Percentiles rank a stretch among this genome's conserved stretches.
Evolutionary conservation across 768 basidiomycete genomes (phyloP).

Genomic region (Coprinopsis sp.): DNA sequence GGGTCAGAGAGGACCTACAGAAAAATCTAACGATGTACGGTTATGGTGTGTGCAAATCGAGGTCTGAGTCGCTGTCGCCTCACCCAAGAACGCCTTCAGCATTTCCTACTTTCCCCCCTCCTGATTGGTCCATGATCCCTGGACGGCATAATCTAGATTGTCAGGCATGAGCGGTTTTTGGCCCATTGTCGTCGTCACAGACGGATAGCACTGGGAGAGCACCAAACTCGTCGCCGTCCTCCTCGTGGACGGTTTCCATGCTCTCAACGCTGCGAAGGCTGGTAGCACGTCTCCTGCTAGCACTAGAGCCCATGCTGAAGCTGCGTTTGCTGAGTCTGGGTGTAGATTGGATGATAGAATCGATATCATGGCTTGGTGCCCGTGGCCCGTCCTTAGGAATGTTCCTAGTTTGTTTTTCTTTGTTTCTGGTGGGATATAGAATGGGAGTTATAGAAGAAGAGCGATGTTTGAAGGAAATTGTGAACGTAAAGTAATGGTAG

Average conservation of each 20-base stretch:
- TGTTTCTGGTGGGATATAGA: neutral
- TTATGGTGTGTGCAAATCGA: slow-evolving; percentile 65
- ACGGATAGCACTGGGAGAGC: neutral
- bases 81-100: slow-evolving; percentile 13
- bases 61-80: slow-evolving; percentile 44
- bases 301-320: slow-evolving; percentile 1
- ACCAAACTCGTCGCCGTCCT: slow-evolving; percentile 3
- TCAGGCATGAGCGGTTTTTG: slow-evolving; percentile 1
- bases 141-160: slow-evolving; percentile 14
- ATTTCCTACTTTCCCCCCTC: slow-evolving; percentile 12
- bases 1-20: slow-evolving; percentile 9
- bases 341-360: slow-evolving; percentile 20
- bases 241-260: slow-evolving; percentile 7
- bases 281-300: slow-evolving; percentile 2
- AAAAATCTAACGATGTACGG: slow-evolving; percentile 44
- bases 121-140: slow-evolving; percentile 11
- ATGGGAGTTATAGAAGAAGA: neutral
- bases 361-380: slow-evolving; percentile 22
- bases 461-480: neutral
- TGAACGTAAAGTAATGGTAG: slow-evolving; percentile 6
- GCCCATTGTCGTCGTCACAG: slow-evolving; percentile 7
- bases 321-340: slow-evolving; percentile 16
- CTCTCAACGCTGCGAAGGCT: slow-evolving; percentile 10
- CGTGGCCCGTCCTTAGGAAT: slow-evolving; percentile 5
- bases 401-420: neutral